phyloP scores from a whole-genome alignment of 139 green algal genomes.

The Diplosphaera chodatii region DNA sequence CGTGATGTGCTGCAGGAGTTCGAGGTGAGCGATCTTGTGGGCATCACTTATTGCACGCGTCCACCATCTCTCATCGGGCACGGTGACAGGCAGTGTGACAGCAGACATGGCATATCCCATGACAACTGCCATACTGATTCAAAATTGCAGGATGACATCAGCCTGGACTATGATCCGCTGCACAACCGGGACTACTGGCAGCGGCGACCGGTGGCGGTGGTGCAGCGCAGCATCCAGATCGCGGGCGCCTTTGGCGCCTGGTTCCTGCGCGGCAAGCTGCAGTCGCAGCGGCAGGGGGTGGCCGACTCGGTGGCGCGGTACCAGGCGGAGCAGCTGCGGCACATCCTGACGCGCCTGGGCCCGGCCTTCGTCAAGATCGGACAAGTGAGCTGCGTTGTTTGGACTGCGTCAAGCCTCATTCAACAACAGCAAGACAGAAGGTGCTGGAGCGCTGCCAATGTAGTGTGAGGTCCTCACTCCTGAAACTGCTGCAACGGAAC shows the following conservation, averaged over 20 bases:
- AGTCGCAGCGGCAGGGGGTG: slow-evolving; percentile 1
- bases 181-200: slow-evolving; percentile 39
- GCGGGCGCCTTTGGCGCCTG: slow-evolving; percentile 16
- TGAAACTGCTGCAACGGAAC: too few species aligned
- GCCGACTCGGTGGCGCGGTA: not conserved
- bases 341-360: slow-evolving; percentile 63
- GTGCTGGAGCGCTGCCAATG: too few species aligned
- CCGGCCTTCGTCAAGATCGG: slow-evolving; percentile 88
- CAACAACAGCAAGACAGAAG: too few species aligned
- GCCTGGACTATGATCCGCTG: not conserved
- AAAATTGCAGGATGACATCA: not conserved
- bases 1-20: not conserved
- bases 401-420: too few species aligned
- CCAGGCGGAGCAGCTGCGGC: slow-evolving; percentile 31
- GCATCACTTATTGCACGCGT: too few species aligned
- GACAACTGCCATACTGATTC: too few species aligned
- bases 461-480: too few species aligned
- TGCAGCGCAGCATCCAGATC: slow-evolving; percentile 40
- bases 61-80: too few species aligned
- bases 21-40: too few species aligned
- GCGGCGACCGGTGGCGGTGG: slow-evolving; percentile 53
- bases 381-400: too few species aligned
- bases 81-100: too few species aligned
- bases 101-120: too few species aligned
- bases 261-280: slow-evolving; percentile 7